Conservation (phyloP, 495 filamentous ascomycete species). For the Lasiosphaeriaceae sp. region DNA sequence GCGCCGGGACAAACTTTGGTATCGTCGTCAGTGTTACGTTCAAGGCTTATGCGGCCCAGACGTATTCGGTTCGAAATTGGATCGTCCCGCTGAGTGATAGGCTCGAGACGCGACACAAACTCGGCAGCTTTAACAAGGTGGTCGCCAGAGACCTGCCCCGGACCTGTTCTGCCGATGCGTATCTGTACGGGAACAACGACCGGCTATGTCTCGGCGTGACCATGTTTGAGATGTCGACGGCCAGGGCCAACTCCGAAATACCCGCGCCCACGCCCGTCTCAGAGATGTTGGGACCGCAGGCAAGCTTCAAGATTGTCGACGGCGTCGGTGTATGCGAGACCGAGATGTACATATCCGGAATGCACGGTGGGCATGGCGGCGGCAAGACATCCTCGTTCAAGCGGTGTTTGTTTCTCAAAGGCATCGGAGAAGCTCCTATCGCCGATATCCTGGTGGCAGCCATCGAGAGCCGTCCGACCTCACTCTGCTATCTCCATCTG, state of each 20-base stretch:
- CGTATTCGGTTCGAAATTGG: slow-evolving; percentile 48
- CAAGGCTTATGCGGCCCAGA: slow-evolving; percentile 44
- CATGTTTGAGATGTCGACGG: slow-evolving; percentile 42
- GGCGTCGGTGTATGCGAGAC: slow-evolving; percentile 51
- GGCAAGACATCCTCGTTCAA: slow-evolving; percentile 63
- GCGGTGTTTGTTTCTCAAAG: slow-evolving; percentile 58
- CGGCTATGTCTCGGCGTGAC: slow-evolving; percentile 53
- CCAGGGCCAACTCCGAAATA: slow-evolving; percentile 22
- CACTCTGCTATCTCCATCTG: slow-evolving; percentile 60
- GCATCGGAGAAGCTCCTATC: slow-evolving; percentile 41
- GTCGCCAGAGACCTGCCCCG: slow-evolving; percentile 39
- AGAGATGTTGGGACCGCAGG: slow-evolving; percentile 36
- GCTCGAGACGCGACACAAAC: slow-evolving; percentile 32
- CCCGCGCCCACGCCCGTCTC: slow-evolving; percentile 8
- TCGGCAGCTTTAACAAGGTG: slow-evolving; percentile 43
- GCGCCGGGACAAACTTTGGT: slow-evolving; percentile 61
- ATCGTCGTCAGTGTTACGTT: slow-evolving; percentile 59
- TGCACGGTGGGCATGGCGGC: slow-evolving; percentile 57
- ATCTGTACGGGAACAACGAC: slow-evolving; percentile 51
- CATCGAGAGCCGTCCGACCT: slow-evolving; percentile 48
- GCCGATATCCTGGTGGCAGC: slow-evolving; percentile 40
- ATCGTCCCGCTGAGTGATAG: slow-evolving; percentile 41
- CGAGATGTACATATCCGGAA: slow-evolving; percentile 59
- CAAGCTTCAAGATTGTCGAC: slow-evolving; percentile 39
- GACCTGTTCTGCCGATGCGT: slow-evolving; percentile 53